These are phyloP conservation scores for Quercus cerris DNA, from an alignment of 306 rosid genomes.

Conservation along the genomic window DNA sequence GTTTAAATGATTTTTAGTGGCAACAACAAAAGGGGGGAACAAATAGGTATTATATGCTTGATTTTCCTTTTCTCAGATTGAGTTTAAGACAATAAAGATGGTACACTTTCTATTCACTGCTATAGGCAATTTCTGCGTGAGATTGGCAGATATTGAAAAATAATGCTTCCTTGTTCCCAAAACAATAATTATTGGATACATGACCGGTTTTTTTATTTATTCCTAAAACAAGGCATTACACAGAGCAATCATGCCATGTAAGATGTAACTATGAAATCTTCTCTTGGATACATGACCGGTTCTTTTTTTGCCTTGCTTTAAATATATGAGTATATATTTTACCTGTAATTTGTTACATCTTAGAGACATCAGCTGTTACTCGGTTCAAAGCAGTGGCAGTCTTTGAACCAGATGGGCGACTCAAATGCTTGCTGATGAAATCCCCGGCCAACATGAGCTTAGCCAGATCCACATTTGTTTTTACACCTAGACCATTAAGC, in stretches of 20 bases:
- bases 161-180: neutral
- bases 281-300: no score
- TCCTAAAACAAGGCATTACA: conserved; percentile 7
- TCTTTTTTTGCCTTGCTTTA: conserved; percentile 1
- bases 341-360: conserved; percentile 34
- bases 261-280: neutral
- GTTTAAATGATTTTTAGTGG: neutral
- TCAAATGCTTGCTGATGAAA: conserved; percentile 71
- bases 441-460: conserved; percentile 80
- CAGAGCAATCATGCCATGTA: neutral
- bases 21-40: neutral
- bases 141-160: neutral
- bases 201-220: conserved; percentile 1
- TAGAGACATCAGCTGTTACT: conserved; percentile 53
- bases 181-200: neutral
- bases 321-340: neutral
- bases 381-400: conserved; percentile 65
- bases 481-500: conserved; percentile 79
- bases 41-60: neutral
- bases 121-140: neutral
- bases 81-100: neutral
- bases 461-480: conserved; percentile 67
- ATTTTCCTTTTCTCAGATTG: neutral
- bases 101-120: neutral
- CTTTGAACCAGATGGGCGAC: conserved; percentile 71